phyloP scores from a whole-genome alignment of 805 yeast species.

The Pichia cephalocereana region DNA sequence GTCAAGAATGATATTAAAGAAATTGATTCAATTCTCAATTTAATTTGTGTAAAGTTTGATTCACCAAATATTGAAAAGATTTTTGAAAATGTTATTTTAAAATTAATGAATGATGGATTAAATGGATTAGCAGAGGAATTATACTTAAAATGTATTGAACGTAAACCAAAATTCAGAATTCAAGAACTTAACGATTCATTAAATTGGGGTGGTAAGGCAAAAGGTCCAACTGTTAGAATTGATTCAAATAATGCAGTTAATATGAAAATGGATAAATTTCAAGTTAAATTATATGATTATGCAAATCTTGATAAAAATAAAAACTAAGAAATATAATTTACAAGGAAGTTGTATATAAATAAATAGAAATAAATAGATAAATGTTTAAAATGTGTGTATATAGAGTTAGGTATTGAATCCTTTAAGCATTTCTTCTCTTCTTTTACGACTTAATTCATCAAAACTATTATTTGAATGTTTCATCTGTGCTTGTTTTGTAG shows the following conservation, averaged over 20 bases:
- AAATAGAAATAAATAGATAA: background rate
- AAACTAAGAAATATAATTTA: background rate
- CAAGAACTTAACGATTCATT: background rate
- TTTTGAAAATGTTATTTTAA: conserved; percentile 4
- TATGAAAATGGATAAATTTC: conserved; percentile 11
- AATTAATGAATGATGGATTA: conserved; percentile 3
- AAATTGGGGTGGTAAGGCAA: conserved; percentile 2
- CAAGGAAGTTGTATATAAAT: background rate
- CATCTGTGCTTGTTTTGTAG: too few relatives aligned
- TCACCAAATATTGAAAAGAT: background rate
- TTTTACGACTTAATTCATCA: background rate
- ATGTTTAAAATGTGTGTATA: too few relatives aligned
- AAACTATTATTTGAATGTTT: background rate
- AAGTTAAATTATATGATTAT: conserved; percentile 15
- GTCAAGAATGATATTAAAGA: conserved; percentile 5
- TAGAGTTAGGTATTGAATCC: background rate
- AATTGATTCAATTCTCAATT: conserved; percentile 6
- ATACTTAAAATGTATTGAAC: conserved; percentile 6
- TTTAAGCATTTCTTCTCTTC: background rate
- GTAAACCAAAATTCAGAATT: conserved; percentile 4
- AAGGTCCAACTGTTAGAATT: background rate
- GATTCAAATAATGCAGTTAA: conserved; percentile 8
- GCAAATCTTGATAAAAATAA: conserved; percentile 7
- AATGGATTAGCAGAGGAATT: conserved; percentile 10
- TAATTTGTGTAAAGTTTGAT: background rate